Evolutionary conservation across 1,284 basidiomycete species (phyloP), one percentile per base, ranked within the genome.

Genomic region (Schizophyllum commune): DNA sequence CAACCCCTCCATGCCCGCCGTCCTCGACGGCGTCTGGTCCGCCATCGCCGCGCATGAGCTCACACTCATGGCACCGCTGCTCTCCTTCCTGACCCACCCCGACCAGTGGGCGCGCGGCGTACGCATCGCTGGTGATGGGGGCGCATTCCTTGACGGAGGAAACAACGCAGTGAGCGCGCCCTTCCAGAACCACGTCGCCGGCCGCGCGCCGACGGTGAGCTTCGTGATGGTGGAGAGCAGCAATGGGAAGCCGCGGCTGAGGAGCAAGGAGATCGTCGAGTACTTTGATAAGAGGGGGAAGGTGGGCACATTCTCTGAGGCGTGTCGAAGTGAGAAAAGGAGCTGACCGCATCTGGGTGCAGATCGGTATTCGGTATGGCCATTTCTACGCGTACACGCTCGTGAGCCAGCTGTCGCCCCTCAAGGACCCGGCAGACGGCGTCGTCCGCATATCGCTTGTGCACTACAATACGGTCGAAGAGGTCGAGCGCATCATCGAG

Each of bases 371-470:
- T 58, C 85, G 88, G 15, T 89, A 83, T 62, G 90, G 91, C 0
- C 86, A 92, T 69, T 91, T 89, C 70, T 92, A 92, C 68, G 88
- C 90, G 3, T 89, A 88, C 69, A 82, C 81, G 0, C 74, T 92
- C 13, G 74, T 90, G 8, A 75, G 79, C 6, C 71, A 73, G 39
- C 72, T 89, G 5, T 68, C 68, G 33, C 86, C 85, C 5, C 83
- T 80, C 64, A 63, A 88, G 53, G 83, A 87, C 65, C 68, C 77
- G 1, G 76, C 80, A 1, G 89, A 91, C 65, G 89, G 84, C 0
- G 84, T 90, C 1, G 84, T 91, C 34, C 81, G 90, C 8, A 83
- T 92, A 62, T 90, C 88, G 3, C 72, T 92, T n/a, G 88, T 91
- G 19, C 90, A 92, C 67, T 91, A 92, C 69, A 91, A 92, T 70